Evolutionary conservation across 345 rosid genomes (phyloP).

Genomic region (Mercurialis annua): DNA sequence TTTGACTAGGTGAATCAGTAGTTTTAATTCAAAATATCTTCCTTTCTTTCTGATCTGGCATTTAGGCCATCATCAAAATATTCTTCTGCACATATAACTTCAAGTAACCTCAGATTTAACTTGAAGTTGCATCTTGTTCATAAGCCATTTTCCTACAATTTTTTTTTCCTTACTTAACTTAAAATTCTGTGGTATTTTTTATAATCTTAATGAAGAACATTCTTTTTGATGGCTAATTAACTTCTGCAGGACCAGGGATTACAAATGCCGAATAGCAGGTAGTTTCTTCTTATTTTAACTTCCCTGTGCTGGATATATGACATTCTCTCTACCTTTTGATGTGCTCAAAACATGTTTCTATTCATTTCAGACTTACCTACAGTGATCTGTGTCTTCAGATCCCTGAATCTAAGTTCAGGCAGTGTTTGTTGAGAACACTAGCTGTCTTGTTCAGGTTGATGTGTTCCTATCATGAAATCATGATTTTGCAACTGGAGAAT

Average conservation of each 20-base stretch:
- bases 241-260: constrained; percentile 70
- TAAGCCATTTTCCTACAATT: neutral
- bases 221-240: constrained; percentile 12
- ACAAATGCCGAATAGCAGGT: constrained; percentile 69
- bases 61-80: too few species aligned
- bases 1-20: neutral
- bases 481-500: constrained; percentile 65
- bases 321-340: constrained; percentile 4
- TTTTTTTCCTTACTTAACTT: constrained; percentile 9
- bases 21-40: constrained; percentile 2
- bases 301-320: constrained; percentile 1
- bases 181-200: constrained; percentile 1
- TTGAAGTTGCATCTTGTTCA: neutral
- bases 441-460: constrained; percentile 78
- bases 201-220: neutral
- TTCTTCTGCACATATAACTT: too few species aligned
- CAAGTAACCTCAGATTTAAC: too few species aligned
- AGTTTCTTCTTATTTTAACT: constrained; percentile 27
- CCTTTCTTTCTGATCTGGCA: neutral
- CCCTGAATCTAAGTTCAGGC: constrained; percentile 95
- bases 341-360: constrained; percentile 21
- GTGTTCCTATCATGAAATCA: constrained; percentile 84
- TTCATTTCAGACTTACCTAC: constrained; percentile 82
- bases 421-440: constrained; percentile 79
- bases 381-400: constrained; percentile 94